Conservation (phyloP, 129 eudicot genomes). For the Flaveria sonorensis region DNA sequence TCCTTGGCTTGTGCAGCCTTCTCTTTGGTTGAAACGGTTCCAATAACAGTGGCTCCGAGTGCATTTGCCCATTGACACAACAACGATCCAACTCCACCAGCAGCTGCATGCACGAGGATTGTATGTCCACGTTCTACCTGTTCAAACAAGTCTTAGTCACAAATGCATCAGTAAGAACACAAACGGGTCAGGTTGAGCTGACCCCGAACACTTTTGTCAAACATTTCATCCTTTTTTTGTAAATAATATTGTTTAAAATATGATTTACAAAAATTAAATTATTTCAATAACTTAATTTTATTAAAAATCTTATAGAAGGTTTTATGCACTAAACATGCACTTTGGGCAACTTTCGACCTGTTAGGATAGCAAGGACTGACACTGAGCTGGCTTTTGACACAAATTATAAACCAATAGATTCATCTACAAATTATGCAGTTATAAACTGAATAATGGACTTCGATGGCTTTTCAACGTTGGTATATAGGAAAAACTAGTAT, state of each 20-base stretch:
- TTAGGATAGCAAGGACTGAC: background rate
- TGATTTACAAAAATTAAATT: background rate
- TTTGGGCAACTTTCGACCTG: background rate
- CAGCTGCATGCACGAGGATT: constrained; percentile 82
- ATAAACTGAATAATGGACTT: too few species aligned
- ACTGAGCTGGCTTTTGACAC: background rate
- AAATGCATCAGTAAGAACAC: background rate
- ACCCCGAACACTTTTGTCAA: background rate
- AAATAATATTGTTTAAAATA: background rate
- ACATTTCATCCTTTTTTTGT: background rate
- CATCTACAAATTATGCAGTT: background rate
- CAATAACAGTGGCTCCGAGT: constrained; percentile 75
- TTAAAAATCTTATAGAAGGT: background rate
- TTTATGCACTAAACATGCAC: background rate
- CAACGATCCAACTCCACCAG: constrained; percentile 81
- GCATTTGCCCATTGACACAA: constrained; percentile 87
- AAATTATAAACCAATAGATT: background rate
- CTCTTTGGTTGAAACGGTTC: constrained; percentile 77
- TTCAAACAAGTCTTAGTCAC: background rate
- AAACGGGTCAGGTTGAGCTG: background rate
- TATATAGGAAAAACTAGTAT: too few species aligned
- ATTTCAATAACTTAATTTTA: background rate
- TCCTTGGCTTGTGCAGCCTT: constrained; percentile 77
- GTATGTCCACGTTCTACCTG: constrained; percentile 81
- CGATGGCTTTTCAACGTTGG: too few species aligned